phyloP scores from a whole-genome alignment of 192 early-diverging fungal species.

The Coemansia sp. region DNA sequence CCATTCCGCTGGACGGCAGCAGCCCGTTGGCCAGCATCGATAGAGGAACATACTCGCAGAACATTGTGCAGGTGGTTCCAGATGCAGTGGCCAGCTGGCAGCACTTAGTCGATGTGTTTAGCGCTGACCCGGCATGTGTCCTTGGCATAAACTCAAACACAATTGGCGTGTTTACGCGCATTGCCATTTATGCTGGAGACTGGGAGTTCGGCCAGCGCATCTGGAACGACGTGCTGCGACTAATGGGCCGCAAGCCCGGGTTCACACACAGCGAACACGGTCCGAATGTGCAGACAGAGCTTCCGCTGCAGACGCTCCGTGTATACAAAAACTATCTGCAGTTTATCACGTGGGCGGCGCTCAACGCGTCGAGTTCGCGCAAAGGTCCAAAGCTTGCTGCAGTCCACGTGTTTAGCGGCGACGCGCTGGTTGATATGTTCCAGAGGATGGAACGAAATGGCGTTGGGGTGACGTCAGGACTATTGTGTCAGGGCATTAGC shows the following conservation, averaged over 20 bases:
- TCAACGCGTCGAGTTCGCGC: neutral
- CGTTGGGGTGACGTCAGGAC: conserved; percentile 34
- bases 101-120: conserved; percentile 8
- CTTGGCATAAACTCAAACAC: conserved; percentile 33
- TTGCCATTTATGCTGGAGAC: conserved; percentile 17
- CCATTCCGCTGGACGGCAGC: conserved; percentile 6
- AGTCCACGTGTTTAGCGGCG: conserved; percentile 20
- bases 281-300: neutral
- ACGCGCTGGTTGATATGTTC: conserved; percentile 36
- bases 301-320: conserved; percentile 25
- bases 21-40: conserved; percentile 7
- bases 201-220: conserved; percentile 41
- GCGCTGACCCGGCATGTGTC: conserved; percentile 1
- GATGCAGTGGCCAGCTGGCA: conserved; percentile 30
- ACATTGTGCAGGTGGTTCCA: conserved; percentile 8
- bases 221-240: conserved; percentile 36
- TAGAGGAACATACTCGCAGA: conserved; percentile 1
- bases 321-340: conserved; percentile 45
- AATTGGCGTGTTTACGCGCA: conserved; percentile 29
- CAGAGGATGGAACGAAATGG: conserved; percentile 33
- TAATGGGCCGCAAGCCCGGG: conserved; percentile 7
- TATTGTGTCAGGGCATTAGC: conserved; percentile 41
- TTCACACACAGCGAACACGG: neutral
- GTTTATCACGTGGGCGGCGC: conserved; percentile 12
- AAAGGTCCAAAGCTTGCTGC: no score